These are phyloP conservation scores for Talaromyces proteolyticus DNA, from an alignment of 495 filamentous ascomycete genomes.

Conservation along the genomic window DNA sequence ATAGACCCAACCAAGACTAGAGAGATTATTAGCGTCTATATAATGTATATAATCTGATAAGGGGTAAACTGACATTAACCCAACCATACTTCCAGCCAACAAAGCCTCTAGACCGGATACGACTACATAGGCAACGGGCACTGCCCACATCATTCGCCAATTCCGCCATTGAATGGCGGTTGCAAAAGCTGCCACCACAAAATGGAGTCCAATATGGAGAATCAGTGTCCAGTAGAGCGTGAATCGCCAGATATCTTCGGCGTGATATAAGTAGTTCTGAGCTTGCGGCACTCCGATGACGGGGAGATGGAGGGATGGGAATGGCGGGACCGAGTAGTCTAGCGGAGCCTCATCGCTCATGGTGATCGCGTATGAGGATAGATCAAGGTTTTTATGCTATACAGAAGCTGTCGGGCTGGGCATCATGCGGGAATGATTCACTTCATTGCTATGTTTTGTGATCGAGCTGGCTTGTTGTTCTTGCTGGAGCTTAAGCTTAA, in stretches of 20 bases:
- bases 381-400: not conserved
- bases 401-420: no score
- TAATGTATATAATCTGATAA: not conserved
- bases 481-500: no score
- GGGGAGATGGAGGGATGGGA: constrained; percentile 86
- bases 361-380: not conserved
- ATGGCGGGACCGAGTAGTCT: constrained; percentile 66
- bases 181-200: constrained; percentile 61
- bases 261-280: constrained; percentile 68
- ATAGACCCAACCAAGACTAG: constrained; percentile 82
- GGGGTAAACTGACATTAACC: constrained; percentile 66
- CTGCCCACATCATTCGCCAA: constrained; percentile 71
- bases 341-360: constrained; percentile 48
- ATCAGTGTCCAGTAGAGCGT: constrained; percentile 81
- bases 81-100: constrained; percentile 83
- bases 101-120: constrained; percentile 77
- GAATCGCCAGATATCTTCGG: constrained; percentile 82
- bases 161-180: constrained; percentile 61
- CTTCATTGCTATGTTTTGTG: no score
- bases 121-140: constrained; percentile 68
- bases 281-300: constrained; percentile 44
- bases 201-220: constrained; percentile 36
- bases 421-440: no score
- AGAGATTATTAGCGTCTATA: constrained; percentile 14
- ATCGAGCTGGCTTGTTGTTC: no score